Conservation (phyloP, 75 land plant species). For the Pseudotsuga menziesii region DNA sequence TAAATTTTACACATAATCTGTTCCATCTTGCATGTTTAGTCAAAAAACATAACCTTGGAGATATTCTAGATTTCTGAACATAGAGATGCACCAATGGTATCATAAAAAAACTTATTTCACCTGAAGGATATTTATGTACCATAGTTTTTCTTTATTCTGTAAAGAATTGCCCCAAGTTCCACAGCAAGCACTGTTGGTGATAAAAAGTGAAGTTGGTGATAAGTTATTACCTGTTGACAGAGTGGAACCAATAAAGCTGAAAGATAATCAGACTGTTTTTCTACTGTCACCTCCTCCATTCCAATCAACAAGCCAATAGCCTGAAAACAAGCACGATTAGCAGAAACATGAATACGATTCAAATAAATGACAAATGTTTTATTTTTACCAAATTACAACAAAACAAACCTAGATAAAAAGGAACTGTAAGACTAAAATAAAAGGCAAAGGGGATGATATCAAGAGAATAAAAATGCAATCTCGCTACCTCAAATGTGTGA, state of each 20-base stretch:
- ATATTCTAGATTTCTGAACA: background rate
- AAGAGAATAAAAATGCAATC: no score
- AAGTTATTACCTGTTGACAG: conserved; percentile 67
- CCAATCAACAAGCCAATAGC: conserved; percentile 98
- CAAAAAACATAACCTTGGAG: background rate
- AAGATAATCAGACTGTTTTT: conserved; percentile 81
- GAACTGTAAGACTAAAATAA: no score
- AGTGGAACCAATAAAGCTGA: conserved; percentile 88
- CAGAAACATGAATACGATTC: background rate
- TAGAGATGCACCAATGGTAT: background rate
- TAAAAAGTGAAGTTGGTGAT: background rate
- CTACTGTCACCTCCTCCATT: conserved; percentile 88
- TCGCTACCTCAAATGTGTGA: conserved; percentile 85
- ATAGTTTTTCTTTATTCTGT: background rate
- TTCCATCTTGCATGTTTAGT: background rate
- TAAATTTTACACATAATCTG: background rate
- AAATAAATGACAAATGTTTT: background rate
- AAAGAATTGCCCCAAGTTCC: background rate
- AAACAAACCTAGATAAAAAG: background rate
- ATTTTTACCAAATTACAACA: background rate
- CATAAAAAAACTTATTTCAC: background rate
- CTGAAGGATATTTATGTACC: background rate
- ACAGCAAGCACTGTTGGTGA: background rate
- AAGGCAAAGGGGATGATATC: no score
- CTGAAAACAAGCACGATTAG: conserved; percentile 29